Evolutionary conservation across 352 stramenopile genomes (phyloP), one percentile per base, ranked within the genome.

Genomic region (Globisporangium paddicum): DNA sequence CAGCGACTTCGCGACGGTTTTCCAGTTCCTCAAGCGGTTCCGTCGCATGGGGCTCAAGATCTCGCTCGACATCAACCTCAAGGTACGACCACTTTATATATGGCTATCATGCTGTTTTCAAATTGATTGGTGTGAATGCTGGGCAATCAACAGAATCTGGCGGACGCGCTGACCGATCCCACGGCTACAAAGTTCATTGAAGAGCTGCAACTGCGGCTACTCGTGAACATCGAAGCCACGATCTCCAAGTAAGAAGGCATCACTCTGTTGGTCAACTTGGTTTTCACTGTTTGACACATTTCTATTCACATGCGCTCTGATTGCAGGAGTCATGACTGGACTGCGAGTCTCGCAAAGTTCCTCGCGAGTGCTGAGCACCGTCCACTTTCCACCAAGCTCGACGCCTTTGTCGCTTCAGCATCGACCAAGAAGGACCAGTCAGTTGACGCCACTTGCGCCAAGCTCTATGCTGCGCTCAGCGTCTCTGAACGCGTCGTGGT

Each of bases 21-120:
- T 87, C 50, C 63, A 83, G 46, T 89, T 89, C 51, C 66, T 89
- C 48, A 83, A 87, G 61, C 74, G 82, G 7, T 89, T 91, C 26
- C 67, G 75, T 2, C 66, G 67, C 42, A 65, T 89, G 30, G 78
- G 75, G 25, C 66, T 90, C 30, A 81, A 83, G 52, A 58, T 87
- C 35, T 62, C 64, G 4, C 72, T 62, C 10, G 68, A 82, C 3
- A 41, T 77, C 30, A 86, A 73, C 0, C 48, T 89, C 7, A 51
- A 80, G 40, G 76, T 89, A 62, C 23, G 30, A 38, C 5, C 30
- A n/a, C 9, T 14, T n/a, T 18, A 28, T 32, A 32, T 6, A 13
- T 9, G 52, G 8, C 35, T 11, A 40, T 3, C 35, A 40, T 18
- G 35, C 10, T 40, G 35, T 5, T 42, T 7, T 10, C 5, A 19